phyloP scores from a whole-genome alignment of 2,329 filamentous ascomycete species.

The Thyridium curvatum region DNA sequence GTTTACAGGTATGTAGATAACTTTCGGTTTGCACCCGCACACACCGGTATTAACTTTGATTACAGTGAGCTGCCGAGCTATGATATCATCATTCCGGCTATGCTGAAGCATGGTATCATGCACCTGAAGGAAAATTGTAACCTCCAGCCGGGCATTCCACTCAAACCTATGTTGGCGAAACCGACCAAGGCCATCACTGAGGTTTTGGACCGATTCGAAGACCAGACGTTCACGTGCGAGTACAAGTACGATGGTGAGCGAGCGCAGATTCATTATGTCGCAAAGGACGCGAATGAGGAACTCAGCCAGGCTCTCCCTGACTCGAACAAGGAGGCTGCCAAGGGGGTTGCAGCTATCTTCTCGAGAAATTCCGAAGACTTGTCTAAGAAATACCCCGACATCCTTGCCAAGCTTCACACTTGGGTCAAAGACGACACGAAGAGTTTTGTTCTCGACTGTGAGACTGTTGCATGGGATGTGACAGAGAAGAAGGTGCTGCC shows the following conservation, averaged over 20 bases:
- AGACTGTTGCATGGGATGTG: constrained; percentile 96
- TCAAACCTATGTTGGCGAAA: constrained; percentile 98
- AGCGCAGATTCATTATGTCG: constrained; percentile 97
- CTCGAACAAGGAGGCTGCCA: constrained; percentile 58
- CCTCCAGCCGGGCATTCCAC: constrained; percentile 83
- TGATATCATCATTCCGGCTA: constrained; percentile 86
- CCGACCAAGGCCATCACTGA: constrained; percentile 98
- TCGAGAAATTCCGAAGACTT: constrained; percentile 96
- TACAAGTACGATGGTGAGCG: constrained; percentile 98
- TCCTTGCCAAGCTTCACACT: constrained; percentile 75
- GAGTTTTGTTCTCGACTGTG: constrained; percentile 97
- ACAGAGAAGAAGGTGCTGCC: constrained; percentile 90
- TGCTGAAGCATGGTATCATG: constrained; percentile 80
- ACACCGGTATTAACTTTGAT: too few species aligned
- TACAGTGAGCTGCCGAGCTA: constrained; percentile 88
- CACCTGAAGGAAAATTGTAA: constrained; percentile 81
- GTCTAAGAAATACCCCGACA: constrained; percentile 96
- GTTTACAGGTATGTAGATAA: constrained; percentile 65
- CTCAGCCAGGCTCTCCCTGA: constrained; percentile 56
- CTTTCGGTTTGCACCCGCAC: background rate
- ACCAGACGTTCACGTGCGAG: constrained; percentile 93
- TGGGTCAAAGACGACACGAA: constrained; percentile 90
- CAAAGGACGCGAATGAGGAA: constrained; percentile 67
- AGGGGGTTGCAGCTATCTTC: constrained; percentile 86
- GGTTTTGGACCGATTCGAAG: constrained; percentile 92